Base-by-base conservation (phyloP, 768 basidiomycete genomes). In the Phanerochaete carnosa region DNA sequence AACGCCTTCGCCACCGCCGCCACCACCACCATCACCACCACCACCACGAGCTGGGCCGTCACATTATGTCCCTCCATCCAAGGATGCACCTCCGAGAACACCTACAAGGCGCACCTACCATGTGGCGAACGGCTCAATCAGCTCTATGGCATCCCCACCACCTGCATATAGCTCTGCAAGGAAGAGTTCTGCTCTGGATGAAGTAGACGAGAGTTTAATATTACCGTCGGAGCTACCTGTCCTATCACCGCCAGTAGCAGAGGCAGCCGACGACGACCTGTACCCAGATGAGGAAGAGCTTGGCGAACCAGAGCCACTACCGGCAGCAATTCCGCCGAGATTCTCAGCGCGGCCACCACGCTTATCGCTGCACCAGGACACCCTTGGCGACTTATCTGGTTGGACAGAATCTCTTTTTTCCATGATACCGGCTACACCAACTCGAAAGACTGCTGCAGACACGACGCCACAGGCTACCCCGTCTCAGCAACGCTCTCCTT, bases 401-500 rank as follows among this genome's bases (percentile, higher is more conserved):
- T 87, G 86, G 86, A 77, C 81, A 11, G 78, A 82, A 64, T 76
- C 81, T 6, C 64, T 87, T 35, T 75, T 87, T 32, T 80, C 75
- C n/a, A 83, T 79, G 2, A 79, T 85, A n/a, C 79, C 80, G 9
- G 60, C 67, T 4, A 59, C 62, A 2, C 62, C 53, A 39, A 52
- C 54, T n/a, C 61, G 46, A 59, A 58, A 39, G 53, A 37, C 57
- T 5, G 28, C 32, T 19, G 9, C 25, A 45, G 50, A 59, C 23
- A 15, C n/a, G 12, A 52, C 58, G 1, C 50, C 33, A n/a, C 49
- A 37, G 3, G 50, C 33, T 9, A 15, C 57, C 1, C 55, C 59
- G 6, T 55, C 54, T 39, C 51, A 52, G 16, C 54, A 15, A 1
- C n/a, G 33, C 5, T 33, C 28, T 23, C 28, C 45, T 47, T 46